Base-by-base conservation (phyloP, 805 yeast species). In the Yamadazyma sp. region DNA sequence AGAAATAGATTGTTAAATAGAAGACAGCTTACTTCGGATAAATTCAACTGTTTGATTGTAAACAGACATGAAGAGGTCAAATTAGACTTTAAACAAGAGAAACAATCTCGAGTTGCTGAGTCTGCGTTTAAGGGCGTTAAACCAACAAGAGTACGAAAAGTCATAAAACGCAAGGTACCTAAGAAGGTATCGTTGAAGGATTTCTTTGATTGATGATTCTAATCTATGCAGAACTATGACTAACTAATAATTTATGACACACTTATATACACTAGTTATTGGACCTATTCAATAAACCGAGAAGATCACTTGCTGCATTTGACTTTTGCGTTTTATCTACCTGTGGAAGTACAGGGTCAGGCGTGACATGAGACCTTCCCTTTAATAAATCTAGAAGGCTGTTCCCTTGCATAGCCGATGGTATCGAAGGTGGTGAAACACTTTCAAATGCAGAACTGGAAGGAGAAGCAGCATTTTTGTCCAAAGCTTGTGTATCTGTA, bases 291-390 rank as follows among this genome's bases (percentile, higher is more conserved):
- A 54, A 45, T 17, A 57, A 33, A 37, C 42, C 47, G n/a, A 57
- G 46, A 19, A 55, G 43, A 29, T 49, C 56, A 16, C 40, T 48
- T 6, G 55, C 56, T 13, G 62, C 42, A 35, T 46, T 34, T 21
- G 31, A 19, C 16, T 28, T 35, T 3, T 9, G 38, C n/a, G 13
- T 15, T 11, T 13, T 23, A 12, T 18, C 21, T 10, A 14, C 27
- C 5, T 14, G 37, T 14, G 30, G 33, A 6, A 7, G 14, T 14
- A 31, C 17, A n/a, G 28, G 9, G 11, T 12, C 16, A 13, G 25
- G 31, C 10, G 38, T 15, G 6, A 21, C n/a, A 14, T 17, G 26
- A 19, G 21, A 16, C 7, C 27, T 27, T 5, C 36, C 41, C 19
- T 21, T 23, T 12, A 37, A 20, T 8, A 37, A 16, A 10, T 18